These are phyloP conservation scores for Thalassiosira mediterranea DNA, from an alignment of 352 stramenopile genomes.

Conservation along the genomic window DNA sequence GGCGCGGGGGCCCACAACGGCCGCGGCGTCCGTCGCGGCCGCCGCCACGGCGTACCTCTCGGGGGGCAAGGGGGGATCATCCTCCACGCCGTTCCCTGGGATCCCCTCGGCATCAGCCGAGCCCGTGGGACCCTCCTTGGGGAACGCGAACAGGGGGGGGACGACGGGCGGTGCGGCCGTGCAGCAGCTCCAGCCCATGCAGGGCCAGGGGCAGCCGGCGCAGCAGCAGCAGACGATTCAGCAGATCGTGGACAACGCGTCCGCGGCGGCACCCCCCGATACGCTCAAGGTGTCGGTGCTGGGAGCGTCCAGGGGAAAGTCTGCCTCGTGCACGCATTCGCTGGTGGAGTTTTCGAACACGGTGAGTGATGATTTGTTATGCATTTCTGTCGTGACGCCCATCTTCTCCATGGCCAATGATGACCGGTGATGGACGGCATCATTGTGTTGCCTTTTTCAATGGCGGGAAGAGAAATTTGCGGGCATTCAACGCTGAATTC, in stretches of 20 bases:
- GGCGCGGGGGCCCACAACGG: conserved; percentile 6
- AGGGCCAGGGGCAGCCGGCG: background rate
- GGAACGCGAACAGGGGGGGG: too few relatives aligned
- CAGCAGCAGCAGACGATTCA: background rate
- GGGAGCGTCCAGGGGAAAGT: conserved; percentile 31
- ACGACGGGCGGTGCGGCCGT: background rate
- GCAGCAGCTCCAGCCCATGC: background rate
- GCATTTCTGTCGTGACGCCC: background rate
- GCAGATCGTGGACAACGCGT: background rate
- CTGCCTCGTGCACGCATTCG: conserved; percentile 43
- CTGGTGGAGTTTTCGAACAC: conserved; percentile 61
- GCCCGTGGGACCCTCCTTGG: background rate
- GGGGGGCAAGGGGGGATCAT: conserved; percentile 8
- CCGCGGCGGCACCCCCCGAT: background rate
- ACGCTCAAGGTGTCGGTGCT: conserved; percentile 45
- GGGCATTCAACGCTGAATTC: too few relatives aligned
- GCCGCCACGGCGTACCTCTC: conserved; percentile 3
- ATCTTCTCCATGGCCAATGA: too few relatives aligned
- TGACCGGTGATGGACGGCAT: too few relatives aligned
- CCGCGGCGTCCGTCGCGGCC: conserved; percentile 1
- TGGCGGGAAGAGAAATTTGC: too few relatives aligned
- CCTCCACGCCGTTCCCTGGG: background rate
- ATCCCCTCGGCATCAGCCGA: too few relatives aligned
- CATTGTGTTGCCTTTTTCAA: too few relatives aligned
- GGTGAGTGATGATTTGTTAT: conserved; percentile 37